Percentiles rank a stretch among this genome's conserved stretches.
Conservation (phyloP, 2,329 filamentous ascomycete genomes). For the Exophiala sp. region DNA sequence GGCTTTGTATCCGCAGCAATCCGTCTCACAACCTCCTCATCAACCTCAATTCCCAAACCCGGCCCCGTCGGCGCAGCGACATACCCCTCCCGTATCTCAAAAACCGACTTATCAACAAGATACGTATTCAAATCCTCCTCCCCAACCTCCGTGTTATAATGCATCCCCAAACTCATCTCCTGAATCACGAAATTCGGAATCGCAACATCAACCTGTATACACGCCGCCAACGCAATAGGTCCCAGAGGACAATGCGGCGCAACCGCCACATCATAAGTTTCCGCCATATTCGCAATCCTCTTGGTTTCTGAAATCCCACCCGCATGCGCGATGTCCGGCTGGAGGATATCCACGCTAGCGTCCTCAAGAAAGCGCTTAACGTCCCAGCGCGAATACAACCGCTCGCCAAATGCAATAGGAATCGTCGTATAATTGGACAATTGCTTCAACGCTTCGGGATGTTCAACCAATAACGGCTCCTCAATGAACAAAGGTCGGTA, state of each 20-base stretch:
- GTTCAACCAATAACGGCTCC: constrained; percentile 66
- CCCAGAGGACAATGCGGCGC: constrained; percentile 70
- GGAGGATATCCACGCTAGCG: constrained; percentile 64
- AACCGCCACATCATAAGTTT: constrained; percentile 67
- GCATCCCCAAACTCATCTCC: constrained; percentile 75
- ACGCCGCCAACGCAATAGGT: constrained; percentile 67
- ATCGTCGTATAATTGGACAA: constrained; percentile 54
- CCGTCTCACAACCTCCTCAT: constrained; percentile 64
- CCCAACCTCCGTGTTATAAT: constrained; percentile 65
- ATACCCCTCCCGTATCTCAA: constrained; percentile 64
- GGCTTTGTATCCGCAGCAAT: constrained; percentile 57
- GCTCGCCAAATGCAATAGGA: constrained; percentile 68
- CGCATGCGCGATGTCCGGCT: constrained; percentile 66
- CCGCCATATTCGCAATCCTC: constrained; percentile 64
- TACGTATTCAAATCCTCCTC: constrained; percentile 65
- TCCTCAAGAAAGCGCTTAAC: constrained; percentile 65
- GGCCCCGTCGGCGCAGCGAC: constrained; percentile 57
- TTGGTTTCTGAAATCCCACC: constrained; percentile 68
- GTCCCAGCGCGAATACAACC: constrained; percentile 68
- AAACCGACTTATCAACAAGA: constrained; percentile 61
- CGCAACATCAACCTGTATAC: constrained; percentile 59
- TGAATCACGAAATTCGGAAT: constrained; percentile 66
- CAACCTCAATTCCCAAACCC: constrained; percentile 66
- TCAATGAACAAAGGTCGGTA: constrained; percentile 68
- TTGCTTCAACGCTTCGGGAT: constrained; percentile 60